These are phyloP conservation scores for Simmondsia chinensis DNA, from an alignment of 148 eudicot species.

Conservation along the genomic window DNA sequence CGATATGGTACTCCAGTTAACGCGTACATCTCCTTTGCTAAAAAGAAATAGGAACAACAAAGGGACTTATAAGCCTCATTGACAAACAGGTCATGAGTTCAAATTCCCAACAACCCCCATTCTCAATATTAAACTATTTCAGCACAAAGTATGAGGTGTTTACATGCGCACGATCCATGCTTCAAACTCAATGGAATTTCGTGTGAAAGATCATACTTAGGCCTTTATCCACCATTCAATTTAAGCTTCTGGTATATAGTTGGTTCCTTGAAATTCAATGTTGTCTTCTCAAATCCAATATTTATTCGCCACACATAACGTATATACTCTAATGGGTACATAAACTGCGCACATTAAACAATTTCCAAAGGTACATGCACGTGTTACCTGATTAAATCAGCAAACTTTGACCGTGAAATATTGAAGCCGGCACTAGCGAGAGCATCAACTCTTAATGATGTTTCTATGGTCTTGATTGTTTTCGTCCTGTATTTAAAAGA, in stretches of 20 bases:
- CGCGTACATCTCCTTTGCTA: constrained; percentile 79
- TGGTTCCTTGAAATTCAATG: too few relatives aligned
- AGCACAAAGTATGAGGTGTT: too few relatives aligned
- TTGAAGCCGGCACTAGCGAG: constrained; percentile 94
- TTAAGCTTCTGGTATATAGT: too few relatives aligned
- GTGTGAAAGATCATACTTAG: too few relatives aligned
- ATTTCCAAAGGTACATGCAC: background rate
- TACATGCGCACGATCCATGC: too few relatives aligned
- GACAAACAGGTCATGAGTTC: background rate
- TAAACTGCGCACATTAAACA: background rate
- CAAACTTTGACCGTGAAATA: constrained; percentile 80
- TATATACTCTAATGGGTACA: background rate
- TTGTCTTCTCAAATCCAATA: too few relatives aligned
- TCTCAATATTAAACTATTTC: too few relatives aligned
- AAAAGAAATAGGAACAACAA: too few relatives aligned
- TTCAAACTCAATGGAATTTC: too few relatives aligned
- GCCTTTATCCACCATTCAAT: too few relatives aligned
- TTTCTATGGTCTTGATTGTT: constrained; percentile 67
- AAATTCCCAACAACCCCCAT: background rate
- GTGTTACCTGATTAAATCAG: constrained; percentile 61
- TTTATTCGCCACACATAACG: background rate
- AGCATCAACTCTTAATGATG: constrained; percentile 81
- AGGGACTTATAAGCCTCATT: background rate
- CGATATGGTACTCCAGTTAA: constrained; percentile 65
- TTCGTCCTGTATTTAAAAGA: constrained; percentile 44